Evolutionary conservation across 768 basidiomycete species (phyloP).

Genomic region (Daedalea quercina): DNA sequence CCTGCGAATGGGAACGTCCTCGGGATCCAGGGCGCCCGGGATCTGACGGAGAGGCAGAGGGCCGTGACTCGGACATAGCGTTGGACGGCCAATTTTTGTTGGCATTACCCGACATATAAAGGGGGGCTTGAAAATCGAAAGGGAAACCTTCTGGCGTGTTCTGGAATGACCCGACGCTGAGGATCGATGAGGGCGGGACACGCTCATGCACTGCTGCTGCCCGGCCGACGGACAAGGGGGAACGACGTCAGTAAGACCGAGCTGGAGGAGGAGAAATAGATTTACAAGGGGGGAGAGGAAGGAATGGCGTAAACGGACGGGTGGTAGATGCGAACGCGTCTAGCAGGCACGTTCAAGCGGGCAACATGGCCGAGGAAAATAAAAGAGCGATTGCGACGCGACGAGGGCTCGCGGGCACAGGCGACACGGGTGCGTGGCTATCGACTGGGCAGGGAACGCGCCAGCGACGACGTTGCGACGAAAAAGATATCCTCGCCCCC

Average conservation of each 20-base stretch:
- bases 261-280: neutral
- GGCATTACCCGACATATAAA: slow-evolving; percentile 16
- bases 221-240: slow-evolving; percentile 1
- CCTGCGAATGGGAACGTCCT: slow-evolving; percentile 12
- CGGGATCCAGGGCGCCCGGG: slow-evolving; percentile 14
- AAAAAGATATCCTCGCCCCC: slow-evolving; percentile 5
- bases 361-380: slow-evolving; percentile 13
- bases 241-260: slow-evolving; percentile 2
- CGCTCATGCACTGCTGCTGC: slow-evolving; percentile 15
- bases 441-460: slow-evolving; percentile 5
- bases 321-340: slow-evolving; percentile 11
- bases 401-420: neutral
- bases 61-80: slow-evolving; percentile 17
- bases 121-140: slow-evolving; percentile 9
- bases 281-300: slow-evolving; percentile 9
- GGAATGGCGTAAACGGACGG: slow-evolving; percentile 1
- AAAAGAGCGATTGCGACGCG: slow-evolving; percentile 1
- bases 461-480: slow-evolving; percentile 11
- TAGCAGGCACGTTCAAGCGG: slow-evolving; percentile 13
- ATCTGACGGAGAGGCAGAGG: slow-evolving; percentile 13
- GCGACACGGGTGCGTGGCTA: neutral
- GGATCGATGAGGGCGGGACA: slow-evolving; percentile 7
- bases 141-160: slow-evolving; percentile 15
- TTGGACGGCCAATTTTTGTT: slow-evolving; percentile 8
- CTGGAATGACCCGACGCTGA: slow-evolving; percentile 13